These are phyloP conservation scores for Meyerozyma elateridarum DNA, from an alignment of 1,139 yeast genomes.

Conservation along the genomic window DNA sequence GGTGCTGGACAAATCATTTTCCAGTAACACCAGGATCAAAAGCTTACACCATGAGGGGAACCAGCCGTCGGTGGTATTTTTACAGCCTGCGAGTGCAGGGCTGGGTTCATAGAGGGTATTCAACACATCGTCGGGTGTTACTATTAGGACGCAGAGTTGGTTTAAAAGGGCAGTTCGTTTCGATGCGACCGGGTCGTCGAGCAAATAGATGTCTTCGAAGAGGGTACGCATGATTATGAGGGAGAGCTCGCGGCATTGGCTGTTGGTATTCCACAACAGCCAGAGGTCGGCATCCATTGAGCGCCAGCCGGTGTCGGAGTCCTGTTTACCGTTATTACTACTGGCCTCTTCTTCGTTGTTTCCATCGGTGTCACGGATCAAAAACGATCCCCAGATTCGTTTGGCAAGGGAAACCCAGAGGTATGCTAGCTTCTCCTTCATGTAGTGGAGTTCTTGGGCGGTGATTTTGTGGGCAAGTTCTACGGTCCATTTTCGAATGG, in stretches of 20 bases:
- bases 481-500: constrained; percentile 79
- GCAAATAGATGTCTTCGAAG: constrained; percentile 88
- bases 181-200: constrained; percentile 88
- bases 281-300: constrained; percentile 79
- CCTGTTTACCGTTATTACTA: too few relatives aligned
- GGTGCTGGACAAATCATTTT: constrained; percentile 31
- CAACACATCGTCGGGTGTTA: constrained; percentile 66
- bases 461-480: constrained; percentile 63
- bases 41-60: constrained; percentile 68
- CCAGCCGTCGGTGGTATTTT: constrained; percentile 81
- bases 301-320: constrained; percentile 58
- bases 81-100: constrained; percentile 54
- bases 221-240: constrained; percentile 76
- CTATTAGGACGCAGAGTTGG: constrained; percentile 78
- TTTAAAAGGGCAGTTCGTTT: constrained; percentile 74
- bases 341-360: neutral
- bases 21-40: constrained; percentile 48
- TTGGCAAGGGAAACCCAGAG: constrained; percentile 94
- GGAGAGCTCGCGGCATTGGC: constrained; percentile 67
- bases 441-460: constrained; percentile 76
- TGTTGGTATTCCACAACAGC: constrained; percentile 65
- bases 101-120: constrained; percentile 69
- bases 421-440: constrained; percentile 84
- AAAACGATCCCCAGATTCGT: constrained; percentile 76
- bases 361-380: constrained; percentile 20